Base-by-base conservation (phyloP, 164 flowering plant species). In the Buxus sempervirens region DNA sequence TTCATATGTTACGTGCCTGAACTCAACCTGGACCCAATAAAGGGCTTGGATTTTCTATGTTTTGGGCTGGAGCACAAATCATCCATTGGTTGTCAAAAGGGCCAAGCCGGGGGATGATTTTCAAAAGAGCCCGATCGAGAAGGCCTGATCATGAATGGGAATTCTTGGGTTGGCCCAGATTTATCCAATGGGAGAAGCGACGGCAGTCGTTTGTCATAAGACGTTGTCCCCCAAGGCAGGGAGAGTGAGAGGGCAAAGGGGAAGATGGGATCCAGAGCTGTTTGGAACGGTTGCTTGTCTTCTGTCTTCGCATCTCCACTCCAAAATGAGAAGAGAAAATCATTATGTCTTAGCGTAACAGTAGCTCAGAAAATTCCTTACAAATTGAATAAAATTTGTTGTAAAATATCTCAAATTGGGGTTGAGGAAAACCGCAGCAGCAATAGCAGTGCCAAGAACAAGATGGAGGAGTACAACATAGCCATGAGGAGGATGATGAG, bases 401-500 rank as follows among this genome's bases (percentile, higher is more conserved):
- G 85, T 64, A 79, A 67, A 59, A 45, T 76, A 5, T 63, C 81
- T 4, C 82, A 69, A 41, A 79, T 59, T 75, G 84, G 69, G 58
- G 65, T 73, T 70, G 78, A 78, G 63, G 77, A 72, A 53, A 79
- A 71, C 45, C 71, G 76, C 70, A 69, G 66, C 20, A 73, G 62
- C 56, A 69, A 70, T 10, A 65, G 66, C 23, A 26, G 56, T 21
- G 27, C 70, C 0, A 77, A 42, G 59, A 70, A 67, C 67, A 84
- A 73, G 79, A 84, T 82, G 91, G 95, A 87, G 10, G 98, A 94
- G 19, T 94, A 94, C 77, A 91, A 94, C 68, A 75, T 42, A 0
- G 92, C 88, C 25, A 94, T 94, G 97, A 94, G 85, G 89, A 83
- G 70, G 60, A 79, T 90, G 95, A 94, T 94, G 98, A 87, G 90